These are phyloP conservation scores for Entomortierella chlamydospora DNA, from an alignment of 192 early-diverging fungal genomes.

Conservation along the genomic window DNA sequence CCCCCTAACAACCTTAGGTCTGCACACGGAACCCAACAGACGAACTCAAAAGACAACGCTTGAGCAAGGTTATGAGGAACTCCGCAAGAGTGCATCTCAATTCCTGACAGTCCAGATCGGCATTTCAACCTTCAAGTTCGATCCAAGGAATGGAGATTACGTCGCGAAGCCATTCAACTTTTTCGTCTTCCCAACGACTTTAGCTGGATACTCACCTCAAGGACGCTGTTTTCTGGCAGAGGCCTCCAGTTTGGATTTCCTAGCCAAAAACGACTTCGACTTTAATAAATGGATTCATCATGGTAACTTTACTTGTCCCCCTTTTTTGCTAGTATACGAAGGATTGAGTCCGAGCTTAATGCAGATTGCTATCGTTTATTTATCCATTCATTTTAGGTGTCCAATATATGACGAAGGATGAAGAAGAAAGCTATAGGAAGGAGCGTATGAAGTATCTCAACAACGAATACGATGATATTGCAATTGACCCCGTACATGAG, in stretches of 20 bases:
- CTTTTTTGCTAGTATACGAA: too few relatives aligned
- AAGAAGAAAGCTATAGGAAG: constrained; percentile 20
- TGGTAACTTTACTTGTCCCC: too few relatives aligned
- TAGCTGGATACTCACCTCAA: constrained; percentile 53
- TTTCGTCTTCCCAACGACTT: constrained; percentile 83
- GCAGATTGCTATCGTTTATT: neutral
- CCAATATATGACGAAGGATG: constrained; percentile 29
- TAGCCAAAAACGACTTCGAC: constrained; percentile 82
- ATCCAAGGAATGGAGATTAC: constrained; percentile 64
- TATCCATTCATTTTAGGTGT: constrained; percentile 11
- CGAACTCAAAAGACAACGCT: constrained; percentile 28
- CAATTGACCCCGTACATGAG: constrained; percentile 4
- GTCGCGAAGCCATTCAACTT: constrained; percentile 89
- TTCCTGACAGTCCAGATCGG: constrained; percentile 85
- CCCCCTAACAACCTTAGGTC: constrained; percentile 8
- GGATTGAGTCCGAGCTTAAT: too few relatives aligned
- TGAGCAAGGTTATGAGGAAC: constrained; percentile 41
- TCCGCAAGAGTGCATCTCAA: constrained; percentile 39
- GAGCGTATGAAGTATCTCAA: constrained; percentile 14
- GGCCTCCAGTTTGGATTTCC: constrained; percentile 76
- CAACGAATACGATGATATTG: constrained; percentile 25
- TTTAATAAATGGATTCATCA: constrained; percentile 88
- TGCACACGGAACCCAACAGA: constrained; percentile 41
- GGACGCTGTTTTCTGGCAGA: constrained; percentile 62
- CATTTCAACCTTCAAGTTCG: constrained; percentile 82